A percentile compares a stretch with the other conserved stretches of the same genome.
phyloP scores from a whole-genome alignment of 495 filamentous ascomycete species.

The Viridothelium virens region DNA sequence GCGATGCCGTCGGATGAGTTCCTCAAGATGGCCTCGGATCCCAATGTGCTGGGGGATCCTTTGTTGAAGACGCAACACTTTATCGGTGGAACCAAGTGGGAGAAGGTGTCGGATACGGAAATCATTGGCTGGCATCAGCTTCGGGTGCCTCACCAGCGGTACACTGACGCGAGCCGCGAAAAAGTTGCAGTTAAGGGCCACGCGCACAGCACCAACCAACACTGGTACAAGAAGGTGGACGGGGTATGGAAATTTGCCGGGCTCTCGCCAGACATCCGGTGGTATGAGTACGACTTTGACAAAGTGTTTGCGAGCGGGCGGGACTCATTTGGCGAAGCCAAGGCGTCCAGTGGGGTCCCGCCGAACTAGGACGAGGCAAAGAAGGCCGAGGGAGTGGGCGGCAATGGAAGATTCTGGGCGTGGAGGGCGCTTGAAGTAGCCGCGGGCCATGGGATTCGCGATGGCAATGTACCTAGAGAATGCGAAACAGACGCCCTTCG shows the following conservation, averaged over 20 bases:
- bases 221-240: slow-evolving; percentile 67
- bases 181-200: slow-evolving; percentile 57
- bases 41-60: slow-evolving; percentile 63
- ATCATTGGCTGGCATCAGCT: slow-evolving; percentile 69
- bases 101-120: slow-evolving; percentile 59
- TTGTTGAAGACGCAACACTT: slow-evolving; percentile 70
- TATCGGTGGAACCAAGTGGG: slow-evolving; percentile 65
- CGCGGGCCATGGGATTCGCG: not conserved
- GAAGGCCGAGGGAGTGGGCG: not conserved
- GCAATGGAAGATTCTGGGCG: not conserved
- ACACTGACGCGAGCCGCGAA: slow-evolving; percentile 46
- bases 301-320: slow-evolving; percentile 37
- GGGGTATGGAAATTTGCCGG: slow-evolving; percentile 81
- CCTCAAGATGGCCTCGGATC: slow-evolving; percentile 59
- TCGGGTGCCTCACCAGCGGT: slow-evolving; percentile 64
- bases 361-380: not conserved
- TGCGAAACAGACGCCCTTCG: slow-evolving; percentile 8
- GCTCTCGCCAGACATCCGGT: slow-evolving; percentile 60
- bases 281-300: slow-evolving; percentile 63
- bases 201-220: slow-evolving; percentile 61
- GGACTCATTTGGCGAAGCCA: slow-evolving; percentile 30
- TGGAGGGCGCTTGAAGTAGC: not conserved
- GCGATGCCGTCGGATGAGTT: slow-evolving; percentile 66
- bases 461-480: slow-evolving; percentile 7
- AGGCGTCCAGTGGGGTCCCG: slow-evolving; percentile 9